Evolutionary conservation across 805 yeast genomes (phyloP).

Genomic region (Zygosaccharomyces bailii): DNA sequence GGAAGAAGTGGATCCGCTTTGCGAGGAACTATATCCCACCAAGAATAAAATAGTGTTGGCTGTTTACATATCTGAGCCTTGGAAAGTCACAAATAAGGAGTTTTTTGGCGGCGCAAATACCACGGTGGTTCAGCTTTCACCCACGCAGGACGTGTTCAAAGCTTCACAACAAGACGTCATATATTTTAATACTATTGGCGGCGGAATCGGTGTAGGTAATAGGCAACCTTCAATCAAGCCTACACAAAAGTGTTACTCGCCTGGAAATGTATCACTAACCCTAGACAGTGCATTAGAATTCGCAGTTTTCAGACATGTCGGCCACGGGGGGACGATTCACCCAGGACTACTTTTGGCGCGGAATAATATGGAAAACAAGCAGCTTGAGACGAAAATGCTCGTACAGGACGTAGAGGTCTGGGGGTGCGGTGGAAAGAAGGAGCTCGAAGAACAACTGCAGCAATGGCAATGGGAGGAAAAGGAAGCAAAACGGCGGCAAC

Average conservation of each 20-base stretch:
- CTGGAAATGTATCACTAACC: slow-evolving; percentile 79
- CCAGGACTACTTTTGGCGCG: slow-evolving; percentile 33
- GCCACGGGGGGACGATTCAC: slow-evolving; percentile 48
- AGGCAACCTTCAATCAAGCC: slow-evolving; percentile 57
- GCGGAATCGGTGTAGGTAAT: slow-evolving; percentile 82
- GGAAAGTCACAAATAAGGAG: slow-evolving; percentile 70
- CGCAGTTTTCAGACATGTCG: slow-evolving; percentile 71
- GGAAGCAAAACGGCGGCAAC: slow-evolving; percentile 76
- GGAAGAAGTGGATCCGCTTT: slow-evolving; percentile 24
- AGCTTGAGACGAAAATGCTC: slow-evolving; percentile 65
- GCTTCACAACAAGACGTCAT: slow-evolving; percentile 40
- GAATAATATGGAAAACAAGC: slow-evolving; percentile 19
- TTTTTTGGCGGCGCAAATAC: slow-evolving; percentile 64
- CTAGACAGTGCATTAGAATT: slow-evolving; percentile 76
- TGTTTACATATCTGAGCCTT: slow-evolving; percentile 63
- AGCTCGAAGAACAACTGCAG: slow-evolving; percentile 68
- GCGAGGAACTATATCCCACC: slow-evolving; percentile 20
- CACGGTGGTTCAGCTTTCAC: slow-evolving; percentile 62
- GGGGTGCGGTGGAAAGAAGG: slow-evolving; percentile 84
- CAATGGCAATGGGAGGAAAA: slow-evolving; percentile 90
- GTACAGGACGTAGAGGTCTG: slow-evolving; percentile 81
- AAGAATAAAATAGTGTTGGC: slow-evolving; percentile 55
- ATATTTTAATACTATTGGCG: slow-evolving; percentile 69
- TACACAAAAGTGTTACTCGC: slow-evolving; percentile 45
- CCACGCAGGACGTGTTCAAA: slow-evolving; percentile 56